Base-by-base conservation (phyloP, 2,329 filamentous ascomycete species). In the Ascocoryne sarcoides region DNA sequence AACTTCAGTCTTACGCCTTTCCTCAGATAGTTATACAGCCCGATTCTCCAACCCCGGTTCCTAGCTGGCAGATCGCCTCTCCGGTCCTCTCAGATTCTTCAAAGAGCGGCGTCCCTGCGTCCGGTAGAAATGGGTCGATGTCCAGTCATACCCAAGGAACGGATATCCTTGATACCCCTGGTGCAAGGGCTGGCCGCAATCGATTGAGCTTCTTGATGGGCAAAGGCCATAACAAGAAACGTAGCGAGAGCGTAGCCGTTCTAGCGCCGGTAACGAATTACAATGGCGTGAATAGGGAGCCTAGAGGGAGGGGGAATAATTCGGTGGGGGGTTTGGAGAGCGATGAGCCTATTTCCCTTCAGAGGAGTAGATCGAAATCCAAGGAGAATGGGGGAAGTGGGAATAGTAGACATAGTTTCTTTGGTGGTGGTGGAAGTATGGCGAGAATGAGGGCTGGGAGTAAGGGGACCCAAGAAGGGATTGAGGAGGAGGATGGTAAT, bases 1-100 rank as follows among this genome's bases (percentile, higher is more conserved):
- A 86, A 57, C 73, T 85, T 26, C 69, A 72, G 10, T 67, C 77
- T 26, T 76, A 85, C 50, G 69, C 73, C 2, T 74, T 73, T 9
- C 65, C 66, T 2, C 68, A 66, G 36, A 12, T 12, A 7, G 7
- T 7, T 7, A 26, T 12, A 12, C 62, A 64, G 31, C 62, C 63
- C 3, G 53, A 57, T 5, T 63, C 64, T 12, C 67, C 69, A 14
- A 60, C 54, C 4, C 50, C 58, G 3, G 57, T 62, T n/a, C 60
- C 62, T 38, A 62, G 66, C 16, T 60, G 55, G 56, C 39, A 46
- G 12, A 45, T 57, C 23, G 43, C 47, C 4, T 41, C 36, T 33
- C n/a, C n/a, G n/a, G n/a, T n/a, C n/a, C n/a, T n/a, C n/a, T 50
- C 42, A 28, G 44, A 7, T 7, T 26, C 23, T 39, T 28, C 44